Base-by-base conservation (phyloP, 1,284 basidiomycete genomes). In the Chiua sp. region DNA sequence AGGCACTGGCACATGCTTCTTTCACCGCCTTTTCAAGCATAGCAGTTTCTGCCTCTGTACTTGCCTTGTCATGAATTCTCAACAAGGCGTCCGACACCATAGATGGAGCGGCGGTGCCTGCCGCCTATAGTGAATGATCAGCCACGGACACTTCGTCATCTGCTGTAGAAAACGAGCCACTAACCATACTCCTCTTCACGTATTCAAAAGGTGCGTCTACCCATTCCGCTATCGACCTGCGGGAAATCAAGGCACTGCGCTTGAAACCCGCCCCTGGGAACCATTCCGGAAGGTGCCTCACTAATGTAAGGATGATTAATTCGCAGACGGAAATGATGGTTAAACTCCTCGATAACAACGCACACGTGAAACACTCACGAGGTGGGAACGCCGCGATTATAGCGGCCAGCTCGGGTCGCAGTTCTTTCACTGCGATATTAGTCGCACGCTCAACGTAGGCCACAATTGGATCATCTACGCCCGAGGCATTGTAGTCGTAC, bases 231-330 rank as follows among this genome's bases (percentile, higher is more conserved):
- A 65, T 59, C 6, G 48, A 48, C 37, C 16, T 15, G 28, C 58
- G 59, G 10, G 53, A 56, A 26, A 59, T 42, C 28, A 22, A 18
- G 23, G 65, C 71, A 16, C 11, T 53, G 16, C 59, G 59, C 22
- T 71, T 60, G 55, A 72, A 64, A 7, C 51, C 23, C 18, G 65
- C 61, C 11, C 68, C 71, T 47, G 68, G 69, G 13, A 70, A 60
- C 71, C 69, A 70, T 4, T 57, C 28, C 7, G 69, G 68, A 54
- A 73, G 47, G 28, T 66, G 12, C 44, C 30, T 59, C 20, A 71
- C 69, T 68, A 7, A 39, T 33, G 39, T 28, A 49, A 47, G 39
- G 7, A 44, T 47, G 30, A 32, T 32, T 11, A 51, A 33, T 33
- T 44, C 10, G 10, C 22, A 20, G 37, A 33, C 16, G 42, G 46